Evolutionary conservation across 2,329 filamentous ascomycete species (phyloP), one percentile per base, ranked within the genome.

Genomic region (Malbranchea zuffiana): DNA sequence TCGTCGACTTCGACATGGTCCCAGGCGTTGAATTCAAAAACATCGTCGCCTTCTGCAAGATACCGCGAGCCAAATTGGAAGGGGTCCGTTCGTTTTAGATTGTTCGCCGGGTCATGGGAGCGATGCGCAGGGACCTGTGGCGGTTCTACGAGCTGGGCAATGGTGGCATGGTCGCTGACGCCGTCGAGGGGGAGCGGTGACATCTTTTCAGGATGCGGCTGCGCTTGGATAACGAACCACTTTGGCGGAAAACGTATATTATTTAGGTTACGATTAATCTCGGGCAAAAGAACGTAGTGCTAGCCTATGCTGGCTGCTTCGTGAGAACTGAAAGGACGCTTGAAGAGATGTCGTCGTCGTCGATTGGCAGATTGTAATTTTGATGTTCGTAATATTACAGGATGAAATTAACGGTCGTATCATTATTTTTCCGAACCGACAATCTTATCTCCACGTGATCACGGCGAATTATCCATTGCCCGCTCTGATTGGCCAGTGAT

Each of bases 21-120:
- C 90, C 90, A 98, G 24, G 90, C 90, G 61, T 98, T 98, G 74
- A 90, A 94, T 59, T 92, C 82, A 64, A 88, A 98, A 52, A 93
- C 83, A 57, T 96, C 73, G 64, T 94, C 87, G 54, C 78, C 75
- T 58, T 88, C 72, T 51, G 82, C 77, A 35, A 98, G 75, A 53
- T 74, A 82, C 42, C 88, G 83, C 32, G 83, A 90, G 43, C 90
- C 90, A 60, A 98, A 98, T 61, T 92, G 81, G 61, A 96, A 98
- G 12, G 90, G 90, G 55, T 95, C 86, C 55, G 67, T 82, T 51
- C 85, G 75, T 66, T 96, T 96, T 63, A 81, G 68, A 59, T 86
- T 90, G 59, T 80, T 78, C 42, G 67, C 51, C 25, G 82, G 76
- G 49, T 62, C 57, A 52, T 87, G 80, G 15, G 80, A 83, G 47